These are phyloP conservation scores for Nyctanthes arbortristis DNA, from an alignment of 257 asterid species.

Conservation along the genomic window DNA sequence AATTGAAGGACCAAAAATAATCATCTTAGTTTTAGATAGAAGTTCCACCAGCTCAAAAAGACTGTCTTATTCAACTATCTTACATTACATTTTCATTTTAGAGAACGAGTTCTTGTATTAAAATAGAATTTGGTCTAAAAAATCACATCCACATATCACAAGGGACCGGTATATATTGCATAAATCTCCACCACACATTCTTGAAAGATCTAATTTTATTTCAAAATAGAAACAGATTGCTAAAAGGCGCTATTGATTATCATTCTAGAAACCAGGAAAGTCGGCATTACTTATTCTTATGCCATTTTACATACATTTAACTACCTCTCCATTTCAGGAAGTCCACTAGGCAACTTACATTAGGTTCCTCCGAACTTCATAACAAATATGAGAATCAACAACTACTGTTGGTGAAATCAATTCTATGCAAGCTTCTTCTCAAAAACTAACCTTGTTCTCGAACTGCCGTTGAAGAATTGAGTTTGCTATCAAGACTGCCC, in stretches of 20 bases:
- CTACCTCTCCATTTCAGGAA: neutral
- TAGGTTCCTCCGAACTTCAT: neutral
- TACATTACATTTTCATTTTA: no score
- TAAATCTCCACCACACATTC: no score
- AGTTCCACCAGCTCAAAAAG: neutral
- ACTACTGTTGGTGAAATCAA: neutral
- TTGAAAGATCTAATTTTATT: no score
- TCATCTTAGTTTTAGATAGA: neutral
- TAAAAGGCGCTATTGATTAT: no score
- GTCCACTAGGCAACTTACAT: neutral
- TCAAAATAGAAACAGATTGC: no score
- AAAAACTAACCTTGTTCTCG: constrained; percentile 62
- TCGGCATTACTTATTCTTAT: neutral
- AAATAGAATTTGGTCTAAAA: no score
- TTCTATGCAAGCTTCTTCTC: neutral
- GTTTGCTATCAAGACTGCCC: constrained; percentile 57
- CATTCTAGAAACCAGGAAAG: neutral
- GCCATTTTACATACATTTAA: neutral
- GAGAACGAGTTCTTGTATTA: no score
- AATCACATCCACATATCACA: no score
- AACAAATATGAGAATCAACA: neutral
- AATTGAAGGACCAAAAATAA: neutral
- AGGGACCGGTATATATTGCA: no score
- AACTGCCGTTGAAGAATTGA: constrained; percentile 50
- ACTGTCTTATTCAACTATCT: neutral